Percentiles rank a stretch among this genome's conserved stretches.
phyloP scores from a whole-genome alignment of 1,139 yeast species.

The Candida sojae region DNA sequence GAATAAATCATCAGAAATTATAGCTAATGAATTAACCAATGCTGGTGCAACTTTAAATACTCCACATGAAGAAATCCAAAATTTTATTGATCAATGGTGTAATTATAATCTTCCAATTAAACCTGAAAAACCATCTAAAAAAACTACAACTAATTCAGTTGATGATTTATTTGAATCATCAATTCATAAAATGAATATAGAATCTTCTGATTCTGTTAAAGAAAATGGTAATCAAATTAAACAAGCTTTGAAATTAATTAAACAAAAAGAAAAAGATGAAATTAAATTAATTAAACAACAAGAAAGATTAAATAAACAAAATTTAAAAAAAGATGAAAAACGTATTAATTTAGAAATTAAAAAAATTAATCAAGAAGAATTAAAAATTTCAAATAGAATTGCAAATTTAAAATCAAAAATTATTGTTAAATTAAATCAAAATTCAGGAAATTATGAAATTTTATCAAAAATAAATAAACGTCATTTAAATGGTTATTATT shows the following conservation, averaged over 20 bases:
- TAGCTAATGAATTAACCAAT: conserved; percentile 4
- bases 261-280: neutral
- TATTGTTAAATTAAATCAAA: neutral
- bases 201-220: no score
- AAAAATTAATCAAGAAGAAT: neutral
- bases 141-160: neutral
- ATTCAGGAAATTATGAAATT: conserved; percentile 3
- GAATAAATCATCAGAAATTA: conserved; percentile 16
- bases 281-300: neutral
- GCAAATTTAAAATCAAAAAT: neutral
- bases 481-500: conserved; percentile 1
- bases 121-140: neutral
- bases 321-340: neutral
- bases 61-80: conserved; percentile 7
- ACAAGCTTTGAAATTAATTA: no score
- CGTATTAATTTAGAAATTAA: neutral
- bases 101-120: neutral
- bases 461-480: neutral
- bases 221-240: no score
- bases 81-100: conserved; percentile 8
- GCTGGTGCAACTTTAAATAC: conserved; percentile 1
- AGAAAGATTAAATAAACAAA: neutral
- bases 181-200: no score
- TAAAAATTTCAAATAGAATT: neutral
- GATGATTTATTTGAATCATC: neutral